These are phyloP conservation scores for Xylaria hypoxylon DNA, from an alignment of 2,329 filamentous ascomycete genomes.

Conservation along the genomic window DNA sequence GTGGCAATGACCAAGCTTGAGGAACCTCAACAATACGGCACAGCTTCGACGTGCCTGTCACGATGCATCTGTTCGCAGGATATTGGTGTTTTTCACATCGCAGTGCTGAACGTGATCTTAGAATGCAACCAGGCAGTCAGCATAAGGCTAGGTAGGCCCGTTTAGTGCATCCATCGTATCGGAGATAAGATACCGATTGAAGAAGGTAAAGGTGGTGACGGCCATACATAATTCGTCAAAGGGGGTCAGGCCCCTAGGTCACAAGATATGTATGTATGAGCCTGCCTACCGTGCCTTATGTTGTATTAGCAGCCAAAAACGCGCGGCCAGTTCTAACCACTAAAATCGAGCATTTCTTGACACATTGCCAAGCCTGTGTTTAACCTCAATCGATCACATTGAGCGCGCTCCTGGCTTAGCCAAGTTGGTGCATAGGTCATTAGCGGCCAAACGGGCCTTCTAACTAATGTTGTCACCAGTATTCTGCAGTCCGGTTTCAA, in stretches of 20 bases:
- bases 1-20: conserved; percentile 22
- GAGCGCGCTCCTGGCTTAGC: no score
- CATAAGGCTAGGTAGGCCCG: conserved; percentile 27
- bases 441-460: no score
- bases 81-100: conserved; percentile 6
- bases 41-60: conserved; percentile 9
- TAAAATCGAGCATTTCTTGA: conserved; percentile 2
- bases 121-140: conserved; percentile 25
- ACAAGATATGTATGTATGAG: conserved; percentile 17
- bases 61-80: conserved; percentile 2
- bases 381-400: no score
- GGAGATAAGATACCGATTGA: conserved; percentile 25
- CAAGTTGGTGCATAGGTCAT: no score
- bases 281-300: conserved; percentile 7
- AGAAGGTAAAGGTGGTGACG: conserved; percentile 26
- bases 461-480: no score
- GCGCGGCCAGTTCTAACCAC: conserved; percentile 6
- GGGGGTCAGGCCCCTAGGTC: conserved; percentile 21
- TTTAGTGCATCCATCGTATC: conserved; percentile 24
- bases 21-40: conserved; percentile 11
- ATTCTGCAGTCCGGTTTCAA: no score
- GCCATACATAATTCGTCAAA: conserved; percentile 12
- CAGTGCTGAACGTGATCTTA: conserved; percentile 28
- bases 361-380: conserved; percentile 25
- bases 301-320: conserved; percentile 10